Evolutionary conservation across 805 yeast species (phyloP), one percentile per base, ranked within the genome.

Genomic region (Metschnikowia hibisci): DNA sequence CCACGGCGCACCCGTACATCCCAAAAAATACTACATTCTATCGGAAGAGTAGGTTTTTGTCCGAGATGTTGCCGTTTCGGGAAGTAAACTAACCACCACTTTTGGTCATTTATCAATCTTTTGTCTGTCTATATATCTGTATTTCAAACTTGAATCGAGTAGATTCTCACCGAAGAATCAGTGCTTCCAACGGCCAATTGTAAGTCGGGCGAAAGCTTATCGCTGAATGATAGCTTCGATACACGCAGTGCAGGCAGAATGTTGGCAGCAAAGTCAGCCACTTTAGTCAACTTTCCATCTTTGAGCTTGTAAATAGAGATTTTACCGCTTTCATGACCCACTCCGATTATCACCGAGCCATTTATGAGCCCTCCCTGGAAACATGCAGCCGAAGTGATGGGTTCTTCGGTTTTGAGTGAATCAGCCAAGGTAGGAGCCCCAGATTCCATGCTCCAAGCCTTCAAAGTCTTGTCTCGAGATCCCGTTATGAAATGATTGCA

Each of bases 391-490:
- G 95, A 79, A 0, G 96, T 87, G 3, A 85, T 80, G 2, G 95
- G 78, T 14, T 66, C 72, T 0, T 52, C 51, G 33, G 82, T 66
- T 50, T 78, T 82, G n/a, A 71, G 35, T 1, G 56, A 62, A 4
- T 64, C 71, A 2, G 14, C 12, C 33, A 37, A 12, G 13, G 14
- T 14, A 10, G 41, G 29, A 3, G 32, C 38, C 12, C 33, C 29
- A 13, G 22, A 25, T 9, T 57, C 57, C 8, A 78, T 62, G 37
- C 65, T 64, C 96, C 96, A 90, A 13, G 82, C 66, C 56, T 85
- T 87, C 39, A 90, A 60, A 3, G 80, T 75, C 56, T 82, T 85
- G 61, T 93, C 99, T 61, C 99, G 78, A 2, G 96, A 83, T 0
- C 84, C 95, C 0, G 97, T 90, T 12, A 86, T 73, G 56, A 91